Percentiles rank a stretch among this genome's conserved stretches.
These are phyloP conservation scores for Talaromyces amestolkiae DNA, from an alignment of 2,329 filamentous ascomycete genomes.

Conservation along the genomic window DNA sequence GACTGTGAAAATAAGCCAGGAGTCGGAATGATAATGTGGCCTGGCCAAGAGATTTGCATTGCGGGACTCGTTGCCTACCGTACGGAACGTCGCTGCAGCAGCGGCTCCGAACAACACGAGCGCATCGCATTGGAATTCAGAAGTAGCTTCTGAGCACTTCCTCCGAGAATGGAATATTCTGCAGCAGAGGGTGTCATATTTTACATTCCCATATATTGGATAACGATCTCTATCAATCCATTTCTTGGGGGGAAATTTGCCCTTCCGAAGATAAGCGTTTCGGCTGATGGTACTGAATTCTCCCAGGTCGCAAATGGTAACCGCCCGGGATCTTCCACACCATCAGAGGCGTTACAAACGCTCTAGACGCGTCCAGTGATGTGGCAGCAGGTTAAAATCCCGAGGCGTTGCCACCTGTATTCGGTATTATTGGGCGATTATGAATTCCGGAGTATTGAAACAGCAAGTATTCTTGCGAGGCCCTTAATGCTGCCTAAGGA, in stretches of 20 bases:
- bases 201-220: neutral
- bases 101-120: slow-evolving; percentile 3
- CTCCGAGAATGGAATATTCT: neutral
- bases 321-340: slow-evolving; percentile 4
- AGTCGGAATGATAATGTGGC: neutral
- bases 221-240: neutral
- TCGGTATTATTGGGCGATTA: slow-evolving; percentile 16
- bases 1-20: neutral
- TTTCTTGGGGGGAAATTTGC: neutral
- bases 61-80: slow-evolving; percentile 9
- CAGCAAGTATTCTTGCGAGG: neutral
- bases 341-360: slow-evolving; percentile 15
- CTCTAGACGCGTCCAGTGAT: slow-evolving; percentile 9
- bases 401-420: slow-evolving; percentile 16
- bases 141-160: neutral
- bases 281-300: neutral
- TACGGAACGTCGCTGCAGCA: slow-evolving; percentile 8
- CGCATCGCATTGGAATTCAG: neutral
- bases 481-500: slow-evolving; percentile 13
- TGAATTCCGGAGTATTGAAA: slow-evolving; percentile 5
- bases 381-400: slow-evolving; percentile 1
- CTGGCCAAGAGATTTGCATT: slow-evolving; percentile 10
- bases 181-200: neutral
- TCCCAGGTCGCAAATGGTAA: neutral
- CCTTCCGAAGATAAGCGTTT: slow-evolving; percentile 9